phyloP scores from a whole-genome alignment of 2,329 filamentous ascomycete genomes.

The Monosporascus sp. region DNA sequence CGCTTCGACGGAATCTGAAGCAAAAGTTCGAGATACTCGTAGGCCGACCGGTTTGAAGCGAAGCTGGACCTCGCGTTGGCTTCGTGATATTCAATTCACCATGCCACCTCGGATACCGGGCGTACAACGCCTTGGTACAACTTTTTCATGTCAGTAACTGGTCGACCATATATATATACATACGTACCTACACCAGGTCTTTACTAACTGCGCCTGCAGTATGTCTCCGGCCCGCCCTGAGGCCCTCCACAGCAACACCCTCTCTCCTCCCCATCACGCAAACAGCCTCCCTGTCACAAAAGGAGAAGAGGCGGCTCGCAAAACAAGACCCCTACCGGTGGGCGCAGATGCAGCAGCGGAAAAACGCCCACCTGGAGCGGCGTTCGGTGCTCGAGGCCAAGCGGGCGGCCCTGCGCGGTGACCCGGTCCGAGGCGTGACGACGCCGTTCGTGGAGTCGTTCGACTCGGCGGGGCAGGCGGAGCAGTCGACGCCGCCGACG shows the following conservation, averaged over 20 bases:
- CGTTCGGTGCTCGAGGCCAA: conserved; percentile 63
- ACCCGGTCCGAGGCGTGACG: conserved; percentile 70
- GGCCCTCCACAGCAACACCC: conserved; percentile 36
- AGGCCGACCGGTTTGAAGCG: background rate
- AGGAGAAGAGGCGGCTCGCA: conserved; percentile 59
- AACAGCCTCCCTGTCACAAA: conserved; percentile 56
- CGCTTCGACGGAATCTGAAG: background rate
- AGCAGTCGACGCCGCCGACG: conserved; percentile 27
- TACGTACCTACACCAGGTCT: too few relatives aligned
- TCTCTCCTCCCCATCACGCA: conserved; percentile 54
- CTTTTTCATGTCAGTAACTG: conserved; percentile 47
- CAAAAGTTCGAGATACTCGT: background rate
- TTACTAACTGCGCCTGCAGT: conserved; percentile 33
- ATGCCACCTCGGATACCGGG: conserved; percentile 66
- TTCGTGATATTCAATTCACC: conserved; percentile 19
- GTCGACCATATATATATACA: conserved; percentile 6
- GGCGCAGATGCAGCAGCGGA: conserved; percentile 76
- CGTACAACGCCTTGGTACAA: conserved; percentile 52
- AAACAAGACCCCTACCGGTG: conserved; percentile 77
- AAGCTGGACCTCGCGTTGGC: background rate
- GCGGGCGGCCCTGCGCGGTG: conserved; percentile 61
- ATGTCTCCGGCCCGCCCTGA: conserved; percentile 51
- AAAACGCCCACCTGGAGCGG: conserved; percentile 73
- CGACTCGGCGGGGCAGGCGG: conserved; percentile 53
- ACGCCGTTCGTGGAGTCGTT: conserved; percentile 84